Evolutionary conservation across 225 moss, liverwort and hornwort genomes (phyloP).

Genomic region (Takakia lepidozioides): DNA sequence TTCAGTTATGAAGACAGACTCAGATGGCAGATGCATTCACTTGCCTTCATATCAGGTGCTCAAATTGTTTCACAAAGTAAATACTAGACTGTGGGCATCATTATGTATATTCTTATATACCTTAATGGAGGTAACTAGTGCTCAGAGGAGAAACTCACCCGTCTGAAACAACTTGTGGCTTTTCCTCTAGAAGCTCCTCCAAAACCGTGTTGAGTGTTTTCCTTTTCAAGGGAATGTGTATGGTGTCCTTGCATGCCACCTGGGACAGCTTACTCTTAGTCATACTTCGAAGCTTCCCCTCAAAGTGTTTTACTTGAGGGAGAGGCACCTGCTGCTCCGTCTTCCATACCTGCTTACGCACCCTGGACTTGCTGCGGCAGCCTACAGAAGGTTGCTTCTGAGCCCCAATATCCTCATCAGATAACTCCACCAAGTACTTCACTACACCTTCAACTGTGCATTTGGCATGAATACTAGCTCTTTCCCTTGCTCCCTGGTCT

Average conservation of each 20-base stretch:
- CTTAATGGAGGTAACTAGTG: neutral
- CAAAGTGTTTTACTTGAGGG: slow-evolving; percentile 41
- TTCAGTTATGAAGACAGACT: too few relatives aligned
- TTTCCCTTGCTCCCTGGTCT: slow-evolving; percentile 37
- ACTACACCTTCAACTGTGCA: slow-evolving; percentile 19
- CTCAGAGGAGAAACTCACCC: slow-evolving; percentile 16
- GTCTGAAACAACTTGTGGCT: slow-evolving; percentile 16
- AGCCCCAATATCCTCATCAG: slow-evolving; percentile 39
- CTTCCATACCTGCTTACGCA: slow-evolving; percentile 54
- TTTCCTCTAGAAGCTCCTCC: slow-evolving; percentile 7
- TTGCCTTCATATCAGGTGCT: neutral
- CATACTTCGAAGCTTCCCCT: slow-evolving; percentile 28
- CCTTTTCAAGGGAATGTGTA: slow-evolving; percentile 25
- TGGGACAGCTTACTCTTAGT: slow-evolving; percentile 33
- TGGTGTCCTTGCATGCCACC: slow-evolving; percentile 22
- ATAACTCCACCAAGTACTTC: slow-evolving; percentile 41
- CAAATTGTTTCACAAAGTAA: neutral
- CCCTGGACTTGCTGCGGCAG: slow-evolving; percentile 22
- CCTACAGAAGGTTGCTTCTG: slow-evolving; percentile 29
- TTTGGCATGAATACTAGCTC: slow-evolving; percentile 31
- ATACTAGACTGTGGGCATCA: neutral
- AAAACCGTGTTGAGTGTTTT: slow-evolving; percentile 10
- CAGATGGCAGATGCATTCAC: neutral
- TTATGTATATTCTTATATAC: neutral
- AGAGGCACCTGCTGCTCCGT: slow-evolving; percentile 51